Conservation (phyloP, 1,139 yeast genomes). For the Geotrichum fermentans region DNA sequence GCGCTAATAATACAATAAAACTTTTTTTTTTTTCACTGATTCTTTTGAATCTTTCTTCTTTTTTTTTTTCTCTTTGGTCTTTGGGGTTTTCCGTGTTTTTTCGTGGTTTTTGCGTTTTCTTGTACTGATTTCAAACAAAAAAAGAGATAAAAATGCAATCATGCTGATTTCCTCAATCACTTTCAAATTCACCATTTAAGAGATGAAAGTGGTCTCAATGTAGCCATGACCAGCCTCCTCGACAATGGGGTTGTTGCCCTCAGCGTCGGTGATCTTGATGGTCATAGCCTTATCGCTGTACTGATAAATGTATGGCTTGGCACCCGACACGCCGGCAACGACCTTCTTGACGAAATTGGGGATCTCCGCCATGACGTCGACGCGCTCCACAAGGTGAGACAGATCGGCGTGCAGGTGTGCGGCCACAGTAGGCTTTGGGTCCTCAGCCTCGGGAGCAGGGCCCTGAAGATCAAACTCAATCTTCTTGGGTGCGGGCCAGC, state of each 20-base stretch:
- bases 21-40: neutral
- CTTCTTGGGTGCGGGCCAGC: slow-evolving; percentile 83
- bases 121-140: too few species aligned
- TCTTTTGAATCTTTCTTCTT: too few species aligned
- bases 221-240: slow-evolving; percentile 66
- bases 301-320: slow-evolving; percentile 93
- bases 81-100: neutral
- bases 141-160: too few species aligned
- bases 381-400: slow-evolving; percentile 67
- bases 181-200: too few species aligned
- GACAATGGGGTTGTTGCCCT: slow-evolving; percentile 24
- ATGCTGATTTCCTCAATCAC: too few species aligned
- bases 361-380: slow-evolving; percentile 96
- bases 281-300: slow-evolving; percentile 54
- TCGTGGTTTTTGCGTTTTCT: neutral
- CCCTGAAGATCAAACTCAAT: slow-evolving; percentile 60
- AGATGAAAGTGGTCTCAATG: slow-evolving; percentile 72
- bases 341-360: slow-evolving; percentile 91
- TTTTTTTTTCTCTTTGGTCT: neutral
- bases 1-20: neutral
- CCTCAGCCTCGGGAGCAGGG: slow-evolving; percentile 39
- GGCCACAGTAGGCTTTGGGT: slow-evolving; percentile 37
- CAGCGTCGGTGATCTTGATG: slow-evolving; percentile 27
- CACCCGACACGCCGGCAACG: slow-evolving; percentile 91
- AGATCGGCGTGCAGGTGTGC: slow-evolving; percentile 34